Percentiles rank a stretch among this genome's conserved stretches.
Evolutionary conservation across 1,139 yeast species (phyloP).

Genomic region (Nadsonia commutata): DNA sequence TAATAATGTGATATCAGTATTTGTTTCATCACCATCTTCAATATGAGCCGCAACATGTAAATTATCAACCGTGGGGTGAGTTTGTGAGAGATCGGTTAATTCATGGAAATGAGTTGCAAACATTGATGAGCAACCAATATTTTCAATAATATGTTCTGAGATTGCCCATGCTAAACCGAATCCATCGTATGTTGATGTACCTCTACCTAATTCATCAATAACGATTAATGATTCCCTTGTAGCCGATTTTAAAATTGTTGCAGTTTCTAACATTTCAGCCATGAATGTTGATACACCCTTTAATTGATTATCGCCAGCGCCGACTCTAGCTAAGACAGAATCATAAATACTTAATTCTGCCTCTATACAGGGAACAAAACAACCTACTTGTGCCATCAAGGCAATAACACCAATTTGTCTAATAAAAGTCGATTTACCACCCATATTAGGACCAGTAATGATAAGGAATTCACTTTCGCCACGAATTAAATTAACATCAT

Average conservation of each 20-base stretch:
- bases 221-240: conserved; percentile 72
- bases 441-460: conserved; percentile 98
- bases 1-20: conserved; percentile 67
- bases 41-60: conserved; percentile 91
- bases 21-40: conserved; percentile 26
- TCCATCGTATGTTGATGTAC: conserved; percentile 94
- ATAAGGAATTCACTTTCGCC: conserved; percentile 53
- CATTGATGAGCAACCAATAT: conserved; percentile 61
- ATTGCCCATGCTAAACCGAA: conserved; percentile 97
- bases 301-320: conserved; percentile 94
- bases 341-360: conserved; percentile 78
- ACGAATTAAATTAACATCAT: conserved; percentile 49
- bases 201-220: conserved; percentile 91
- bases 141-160: conserved; percentile 63
- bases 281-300: conserved; percentile 94
- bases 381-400: conserved; percentile 82
- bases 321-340: conserved; percentile 90
- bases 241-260: conserved; percentile 79
- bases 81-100: conserved; percentile 60
- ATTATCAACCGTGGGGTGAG: conserved; percentile 49
- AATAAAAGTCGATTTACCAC: conserved; percentile 91
- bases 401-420: conserved; percentile 85
- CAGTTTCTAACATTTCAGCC: conserved; percentile 97
- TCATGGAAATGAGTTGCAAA: conserved; percentile 98
- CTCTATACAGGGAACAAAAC: conserved; percentile 64